Conservation (phyloP, 2,329 filamentous ascomycete species). For the Colletotrichum sojae region DNA sequence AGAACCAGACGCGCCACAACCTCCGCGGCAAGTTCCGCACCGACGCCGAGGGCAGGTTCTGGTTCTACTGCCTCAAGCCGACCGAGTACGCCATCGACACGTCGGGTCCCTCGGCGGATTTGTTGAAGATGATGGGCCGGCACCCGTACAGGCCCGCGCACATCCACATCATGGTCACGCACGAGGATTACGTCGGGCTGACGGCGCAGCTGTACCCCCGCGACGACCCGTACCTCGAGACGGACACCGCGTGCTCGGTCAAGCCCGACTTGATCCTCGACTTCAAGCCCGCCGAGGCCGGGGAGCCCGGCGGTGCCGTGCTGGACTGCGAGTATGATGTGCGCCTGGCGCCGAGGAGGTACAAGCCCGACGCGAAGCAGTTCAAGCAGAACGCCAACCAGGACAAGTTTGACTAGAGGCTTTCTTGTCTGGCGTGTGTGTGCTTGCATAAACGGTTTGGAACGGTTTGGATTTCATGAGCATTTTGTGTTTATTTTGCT, state of each 20-base stretch:
- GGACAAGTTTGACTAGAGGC: slow-evolving; percentile 38
- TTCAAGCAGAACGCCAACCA: slow-evolving; percentile 43
- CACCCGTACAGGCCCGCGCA: slow-evolving; percentile 45
- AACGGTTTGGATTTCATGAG: neutral
- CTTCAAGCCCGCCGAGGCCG: slow-evolving; percentile 55
- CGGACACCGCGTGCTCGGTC: slow-evolving; percentile 54
- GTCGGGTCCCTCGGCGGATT: slow-evolving; percentile 56
- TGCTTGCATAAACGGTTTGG: slow-evolving; percentile 10
- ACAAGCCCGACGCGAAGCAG: slow-evolving; percentile 44
- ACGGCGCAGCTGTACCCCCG: slow-evolving; percentile 78
- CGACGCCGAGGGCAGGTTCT: slow-evolving; percentile 72
- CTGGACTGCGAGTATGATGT: slow-evolving; percentile 51
- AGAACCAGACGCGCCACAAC: slow-evolving; percentile 73
- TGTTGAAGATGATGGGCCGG: slow-evolving; percentile 44
- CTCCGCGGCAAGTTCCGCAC: slow-evolving; percentile 75
- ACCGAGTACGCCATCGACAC: slow-evolving; percentile 74
- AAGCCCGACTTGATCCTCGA: slow-evolving; percentile 58
- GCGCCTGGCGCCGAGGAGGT: slow-evolving; percentile 45
- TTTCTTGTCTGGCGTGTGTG: neutral
- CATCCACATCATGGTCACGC: slow-evolving; percentile 52
- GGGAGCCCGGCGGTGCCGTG: slow-evolving; percentile 49
- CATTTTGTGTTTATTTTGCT: slow-evolving; percentile 3
- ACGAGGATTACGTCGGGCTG: slow-evolving; percentile 71
- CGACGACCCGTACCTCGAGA: slow-evolving; percentile 66
- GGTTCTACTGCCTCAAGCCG: slow-evolving; percentile 75